Base-by-base conservation (phyloP, 2,329 filamentous ascomycete species). In the Neofusicoccum ribis region DNA sequence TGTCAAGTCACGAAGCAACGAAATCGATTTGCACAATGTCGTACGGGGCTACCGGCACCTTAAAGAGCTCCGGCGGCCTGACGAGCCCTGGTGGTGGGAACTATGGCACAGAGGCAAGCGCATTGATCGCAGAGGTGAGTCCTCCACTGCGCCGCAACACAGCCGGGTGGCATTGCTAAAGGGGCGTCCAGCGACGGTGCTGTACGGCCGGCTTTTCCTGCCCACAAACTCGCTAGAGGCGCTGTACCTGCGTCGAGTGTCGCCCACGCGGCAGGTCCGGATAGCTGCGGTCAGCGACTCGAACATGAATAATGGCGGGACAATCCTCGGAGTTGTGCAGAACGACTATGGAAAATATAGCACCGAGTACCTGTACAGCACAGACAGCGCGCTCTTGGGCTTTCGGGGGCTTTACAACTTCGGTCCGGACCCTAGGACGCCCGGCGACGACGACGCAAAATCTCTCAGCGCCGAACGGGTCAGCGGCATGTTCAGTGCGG, bases 351-450 rank as follows among this genome's bases (percentile, higher is more conserved):
- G 93, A 31, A 92, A 91, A 72, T 98, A 94, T 78, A 92, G 90
- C 64, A 85, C 94, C 0, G 95, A 99, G 74, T 94, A 93, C 27
- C 84, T 99, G 27, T 94, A 93, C 68, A 97, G 92, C 58, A 96
- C 94, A 0, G 95, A 98, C 72, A 96, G 93, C 36, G 92, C 92
- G 0, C 82, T 99, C 9, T 84, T 99, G 70, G 95, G 95, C 14
- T 81, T 96, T 67, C 86, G 94, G 31, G 95, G 93, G 0, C 83
- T 99, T 0, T 99, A 97, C 83, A 98, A 99, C 76, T 98, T 97
- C 74, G 94, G 94, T 14, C 86, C 88, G 17, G 90, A 94, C 68
- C 86, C 86, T 8, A 78, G 81, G 63, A 67, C 69, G 34, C 64
- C 64, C 41, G 46, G 41, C 58, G 69, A 72, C 50, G 37, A 54